These are phyloP conservation scores for Raddia guianensis DNA, from an alignment of 176 grass and related monocot genomes.

Conservation along the genomic window DNA sequence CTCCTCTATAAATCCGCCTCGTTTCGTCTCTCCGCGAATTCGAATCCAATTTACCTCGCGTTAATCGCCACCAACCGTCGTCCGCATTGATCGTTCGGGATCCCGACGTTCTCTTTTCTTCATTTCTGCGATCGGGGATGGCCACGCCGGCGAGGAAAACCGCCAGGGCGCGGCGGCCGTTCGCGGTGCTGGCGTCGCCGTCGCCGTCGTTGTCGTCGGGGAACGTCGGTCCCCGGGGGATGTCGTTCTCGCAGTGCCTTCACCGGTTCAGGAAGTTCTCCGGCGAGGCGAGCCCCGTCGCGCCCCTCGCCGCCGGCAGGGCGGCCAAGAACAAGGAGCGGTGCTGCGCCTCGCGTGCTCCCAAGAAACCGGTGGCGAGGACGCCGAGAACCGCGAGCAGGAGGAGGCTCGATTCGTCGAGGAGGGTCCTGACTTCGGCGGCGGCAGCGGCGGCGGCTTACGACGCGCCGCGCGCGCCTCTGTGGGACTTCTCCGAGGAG, in stretches of 20 bases:
- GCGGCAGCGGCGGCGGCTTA: background rate
- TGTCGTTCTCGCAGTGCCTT: conserved; percentile 22
- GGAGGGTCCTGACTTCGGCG: background rate
- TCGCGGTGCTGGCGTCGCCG: conserved; percentile 33
- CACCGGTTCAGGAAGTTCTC: conserved; percentile 25
- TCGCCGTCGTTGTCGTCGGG: conserved; percentile 16
- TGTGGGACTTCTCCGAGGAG: conserved; percentile 18
- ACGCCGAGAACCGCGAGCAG: conserved; percentile 1
- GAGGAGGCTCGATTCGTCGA: background rate
- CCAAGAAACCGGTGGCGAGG: conserved; percentile 24
- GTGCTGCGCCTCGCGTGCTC: background rate
- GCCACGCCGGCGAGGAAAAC: conserved; percentile 20
- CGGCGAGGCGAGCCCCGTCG: conserved; percentile 12
- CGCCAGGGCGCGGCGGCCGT: conserved; percentile 30
- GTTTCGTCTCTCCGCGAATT: conserved; percentile 7
- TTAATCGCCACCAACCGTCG: conserved; percentile 41
- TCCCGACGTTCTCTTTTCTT: background rate
- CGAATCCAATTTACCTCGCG: conserved; percentile 29
- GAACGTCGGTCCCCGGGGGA: conserved; percentile 13
- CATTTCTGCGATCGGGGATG: background rate
- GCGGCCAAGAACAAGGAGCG: conserved; percentile 29
- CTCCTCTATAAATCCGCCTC: conserved; percentile 42
- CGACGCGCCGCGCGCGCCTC: conserved; percentile 33
- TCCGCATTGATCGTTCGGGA: background rate
- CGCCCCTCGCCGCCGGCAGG: background rate